Evolutionary conservation across 129 eudicot genomes (phyloP).

Genomic region (Sambucus nigra): DNA sequence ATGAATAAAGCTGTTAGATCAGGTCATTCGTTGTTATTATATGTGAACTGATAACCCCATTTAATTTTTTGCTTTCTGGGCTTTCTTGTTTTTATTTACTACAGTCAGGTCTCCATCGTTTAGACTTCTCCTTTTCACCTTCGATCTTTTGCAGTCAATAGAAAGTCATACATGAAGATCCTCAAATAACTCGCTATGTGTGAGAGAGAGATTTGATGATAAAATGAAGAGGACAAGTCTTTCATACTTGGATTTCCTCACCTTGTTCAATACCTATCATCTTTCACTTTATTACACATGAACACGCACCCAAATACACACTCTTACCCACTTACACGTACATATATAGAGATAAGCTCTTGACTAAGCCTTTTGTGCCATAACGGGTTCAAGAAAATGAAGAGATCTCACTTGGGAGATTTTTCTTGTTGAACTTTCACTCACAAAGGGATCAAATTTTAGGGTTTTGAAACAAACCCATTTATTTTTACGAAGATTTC

Average conservation of each 20-base stretch:
- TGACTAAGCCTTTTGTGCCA: neutral
- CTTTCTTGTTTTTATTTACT: conserved; percentile 2
- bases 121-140: conserved; percentile 30
- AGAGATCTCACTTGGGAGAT: conserved; percentile 18
- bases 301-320: too few species aligned
- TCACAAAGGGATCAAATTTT: neutral
- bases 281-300: neutral
- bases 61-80: neutral
- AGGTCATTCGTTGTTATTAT: conserved; percentile 1
- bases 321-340: neutral
- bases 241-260: conserved; percentile 16
- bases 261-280: conserved; percentile 1
- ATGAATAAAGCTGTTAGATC: conserved; percentile 16
- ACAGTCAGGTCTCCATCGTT: conserved; percentile 67
- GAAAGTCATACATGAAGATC: conserved; percentile 29
- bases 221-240: conserved; percentile 23
- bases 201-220: conserved; percentile 5
- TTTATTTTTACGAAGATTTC: neutral
- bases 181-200: conserved; percentile 9
- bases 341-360: neutral
- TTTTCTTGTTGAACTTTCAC: conserved; percentile 14
- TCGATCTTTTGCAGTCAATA: conserved; percentile 47
- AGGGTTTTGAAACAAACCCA: neutral
- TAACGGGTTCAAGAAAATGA: conserved; percentile 9
- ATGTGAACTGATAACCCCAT: neutral